Conservation (phyloP, 2,329 filamentous ascomycete genomes). For the Trichoderma endophyticum region DNA sequence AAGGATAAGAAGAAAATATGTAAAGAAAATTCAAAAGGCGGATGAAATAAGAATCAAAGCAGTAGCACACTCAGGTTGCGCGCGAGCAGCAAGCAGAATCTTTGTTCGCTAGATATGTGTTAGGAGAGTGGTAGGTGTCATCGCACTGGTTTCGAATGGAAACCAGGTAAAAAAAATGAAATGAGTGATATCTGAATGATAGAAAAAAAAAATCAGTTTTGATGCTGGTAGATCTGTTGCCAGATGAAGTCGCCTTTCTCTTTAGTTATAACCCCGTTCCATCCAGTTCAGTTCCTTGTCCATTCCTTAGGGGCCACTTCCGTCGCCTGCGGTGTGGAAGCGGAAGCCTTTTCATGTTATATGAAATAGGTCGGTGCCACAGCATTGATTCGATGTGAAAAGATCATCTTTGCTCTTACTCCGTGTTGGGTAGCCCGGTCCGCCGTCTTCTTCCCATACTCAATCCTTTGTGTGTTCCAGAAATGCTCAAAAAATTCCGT, state of each 20-base stretch:
- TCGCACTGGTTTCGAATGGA: not conserved
- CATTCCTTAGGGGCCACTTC: not conserved
- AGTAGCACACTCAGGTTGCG: not conserved
- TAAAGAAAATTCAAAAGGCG: slow-evolving; percentile 1
- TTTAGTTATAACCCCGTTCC: slow-evolving; percentile 17
- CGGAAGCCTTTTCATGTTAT: not conserved
- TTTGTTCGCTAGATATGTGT: not conserved
- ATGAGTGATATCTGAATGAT: not conserved
- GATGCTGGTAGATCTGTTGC: slow-evolving; percentile 35
- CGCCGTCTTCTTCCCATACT: not conserved
- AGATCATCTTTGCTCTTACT: not conserved
- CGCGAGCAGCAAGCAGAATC: slow-evolving; percentile 9
- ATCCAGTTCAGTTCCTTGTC: not conserved
- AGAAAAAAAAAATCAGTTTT: slow-evolving; percentile 14
- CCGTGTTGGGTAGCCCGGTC: not conserved
- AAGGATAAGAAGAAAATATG: not conserved
- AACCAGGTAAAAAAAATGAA: not conserved
- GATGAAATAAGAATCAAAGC: not conserved
- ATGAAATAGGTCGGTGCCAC: not conserved
- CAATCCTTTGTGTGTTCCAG: not conserved
- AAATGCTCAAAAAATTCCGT: slow-evolving; percentile 19
- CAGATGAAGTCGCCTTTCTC: slow-evolving; percentile 28
- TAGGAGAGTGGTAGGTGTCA: not conserved
- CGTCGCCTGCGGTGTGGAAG: not conserved
- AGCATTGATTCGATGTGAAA: not conserved